Conservation (phyloP, 2,329 filamentous ascomycete genomes). For the Penicillium sp. region DNA sequence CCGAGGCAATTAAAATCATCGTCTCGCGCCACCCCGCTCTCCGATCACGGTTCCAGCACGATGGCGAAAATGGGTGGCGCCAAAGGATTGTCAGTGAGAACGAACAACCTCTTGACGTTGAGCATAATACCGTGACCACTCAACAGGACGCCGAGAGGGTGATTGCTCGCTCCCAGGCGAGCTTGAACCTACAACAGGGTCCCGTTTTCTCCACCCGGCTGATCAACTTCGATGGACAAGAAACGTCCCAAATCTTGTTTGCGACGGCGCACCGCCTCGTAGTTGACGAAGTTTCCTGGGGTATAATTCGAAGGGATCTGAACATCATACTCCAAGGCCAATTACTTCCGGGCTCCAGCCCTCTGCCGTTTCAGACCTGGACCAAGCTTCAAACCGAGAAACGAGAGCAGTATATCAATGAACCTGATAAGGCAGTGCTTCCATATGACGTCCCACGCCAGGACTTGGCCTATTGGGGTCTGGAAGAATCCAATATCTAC, state of each 20-base stretch:
- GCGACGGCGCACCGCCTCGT: constrained; percentile 6
- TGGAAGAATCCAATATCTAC: neutral
- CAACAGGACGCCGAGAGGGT: constrained; percentile 1
- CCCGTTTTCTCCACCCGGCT: constrained; percentile 6
- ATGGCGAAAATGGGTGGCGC: neutral
- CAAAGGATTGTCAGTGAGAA: neutral
- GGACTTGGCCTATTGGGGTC: constrained; percentile 5
- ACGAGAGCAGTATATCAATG: neutral
- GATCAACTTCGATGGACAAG: neutral
- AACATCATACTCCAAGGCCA: neutral
- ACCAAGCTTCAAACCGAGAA: neutral
- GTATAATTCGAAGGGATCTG: constrained; percentile 4
- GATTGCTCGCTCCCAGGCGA: neutral
- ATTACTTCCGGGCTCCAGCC: neutral
- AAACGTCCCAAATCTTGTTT: neutral
- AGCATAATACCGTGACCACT: neutral
- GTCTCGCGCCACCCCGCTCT: constrained; percentile 1
- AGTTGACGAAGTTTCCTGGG: constrained; percentile 7
- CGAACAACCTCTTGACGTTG: neutral
- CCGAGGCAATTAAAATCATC: neutral
- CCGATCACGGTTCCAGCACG: constrained; percentile 7
- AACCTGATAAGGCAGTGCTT: neutral
- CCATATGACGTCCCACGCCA: neutral
- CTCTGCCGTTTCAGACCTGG: constrained; percentile 1
- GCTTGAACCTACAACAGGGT: constrained; percentile 1